Percentiles rank a stretch among this genome's conserved stretches.
Evolutionary conservation across 1,139 yeast species (phyloP).

Genomic region (Maudiozyma humilis): DNA sequence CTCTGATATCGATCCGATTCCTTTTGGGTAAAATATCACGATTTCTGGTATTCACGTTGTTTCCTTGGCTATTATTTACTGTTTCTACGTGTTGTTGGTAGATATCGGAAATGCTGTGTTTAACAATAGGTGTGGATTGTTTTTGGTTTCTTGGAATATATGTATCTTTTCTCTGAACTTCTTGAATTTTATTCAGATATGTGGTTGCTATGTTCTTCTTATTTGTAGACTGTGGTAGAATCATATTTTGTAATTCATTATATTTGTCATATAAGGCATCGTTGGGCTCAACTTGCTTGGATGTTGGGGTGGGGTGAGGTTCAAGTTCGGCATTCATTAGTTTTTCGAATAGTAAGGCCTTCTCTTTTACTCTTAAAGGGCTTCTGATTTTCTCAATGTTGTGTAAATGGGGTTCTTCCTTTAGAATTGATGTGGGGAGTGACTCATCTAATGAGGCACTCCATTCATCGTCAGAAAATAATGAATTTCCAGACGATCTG

Average conservation of each 20-base stretch:
- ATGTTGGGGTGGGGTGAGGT: not conserved
- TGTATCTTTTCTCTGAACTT: not conserved
- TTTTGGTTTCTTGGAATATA: slow-evolving; percentile 2
- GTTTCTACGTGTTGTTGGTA: slow-evolving; percentile 2
- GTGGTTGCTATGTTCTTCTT: slow-evolving; percentile 6
- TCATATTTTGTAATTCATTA: slow-evolving; percentile 1
- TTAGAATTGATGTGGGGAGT: not conserved
- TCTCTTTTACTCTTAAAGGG: slow-evolving; percentile 29
- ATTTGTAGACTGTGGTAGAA: slow-evolving; percentile 5
- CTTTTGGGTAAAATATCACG: not conserved
- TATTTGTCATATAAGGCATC: slow-evolving; percentile 2
- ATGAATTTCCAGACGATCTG: slow-evolving; percentile 22
- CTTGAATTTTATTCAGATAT: slow-evolving; percentile 7
- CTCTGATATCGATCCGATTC: not conserved
- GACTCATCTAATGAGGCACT: slow-evolving; percentile 18
- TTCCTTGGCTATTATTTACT: not conserved
- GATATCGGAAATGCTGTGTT: not conserved
- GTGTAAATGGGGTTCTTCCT: slow-evolving; percentile 14
- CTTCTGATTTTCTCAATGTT: slow-evolving; percentile 23
- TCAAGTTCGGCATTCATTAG: slow-evolving; percentile 14
- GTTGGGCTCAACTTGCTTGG: not conserved
- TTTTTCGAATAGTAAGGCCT: slow-evolving; percentile 28
- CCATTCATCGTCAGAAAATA: slow-evolving; percentile 26
- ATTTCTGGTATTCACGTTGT: not conserved
- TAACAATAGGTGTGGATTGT: not conserved